Percentiles rank a stretch among this genome's conserved stretches.
phyloP scores from a whole-genome alignment of 495 filamentous ascomycete genomes.

The Xylaria intraflava region DNA sequence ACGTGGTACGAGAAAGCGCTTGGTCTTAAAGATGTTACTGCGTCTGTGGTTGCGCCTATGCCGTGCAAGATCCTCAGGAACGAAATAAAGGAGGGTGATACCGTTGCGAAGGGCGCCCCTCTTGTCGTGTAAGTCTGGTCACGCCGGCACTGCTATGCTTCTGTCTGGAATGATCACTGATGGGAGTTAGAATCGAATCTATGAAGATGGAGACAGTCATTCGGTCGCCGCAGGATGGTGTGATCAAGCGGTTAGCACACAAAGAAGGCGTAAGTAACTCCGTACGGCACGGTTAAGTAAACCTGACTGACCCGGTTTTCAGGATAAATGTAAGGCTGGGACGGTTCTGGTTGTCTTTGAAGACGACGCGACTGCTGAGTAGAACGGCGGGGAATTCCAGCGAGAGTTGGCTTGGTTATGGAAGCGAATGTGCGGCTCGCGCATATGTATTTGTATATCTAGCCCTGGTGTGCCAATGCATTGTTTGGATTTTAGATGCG shows the following conservation, averaged over 20 bases:
- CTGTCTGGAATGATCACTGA: not conserved
- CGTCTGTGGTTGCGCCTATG: constrained; percentile 84
- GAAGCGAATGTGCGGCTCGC: no score
- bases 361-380: constrained; percentile 18
- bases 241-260: constrained; percentile 76
- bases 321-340: constrained; percentile 52
- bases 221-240: constrained; percentile 75
- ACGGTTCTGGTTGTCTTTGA: constrained; percentile 52
- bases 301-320: not conserved
- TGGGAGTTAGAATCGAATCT: constrained; percentile 64
- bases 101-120: constrained; percentile 76
- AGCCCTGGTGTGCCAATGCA: no score
- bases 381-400: not conserved
- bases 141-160: not conserved
- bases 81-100: constrained; percentile 71
- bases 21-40: constrained; percentile 69
- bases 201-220: constrained; percentile 99
- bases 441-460: no score
- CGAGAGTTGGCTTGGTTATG: no score
- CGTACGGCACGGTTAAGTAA: no score
- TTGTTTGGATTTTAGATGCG: no score
- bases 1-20: constrained; percentile 81
- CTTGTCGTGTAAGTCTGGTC: constrained; percentile 63
- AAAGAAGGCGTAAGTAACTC: constrained; percentile 67
- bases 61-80: constrained; percentile 88